phyloP scores from a whole-genome alignment of 352 stramenopile genomes.

The Thraustotheca clavata region DNA sequence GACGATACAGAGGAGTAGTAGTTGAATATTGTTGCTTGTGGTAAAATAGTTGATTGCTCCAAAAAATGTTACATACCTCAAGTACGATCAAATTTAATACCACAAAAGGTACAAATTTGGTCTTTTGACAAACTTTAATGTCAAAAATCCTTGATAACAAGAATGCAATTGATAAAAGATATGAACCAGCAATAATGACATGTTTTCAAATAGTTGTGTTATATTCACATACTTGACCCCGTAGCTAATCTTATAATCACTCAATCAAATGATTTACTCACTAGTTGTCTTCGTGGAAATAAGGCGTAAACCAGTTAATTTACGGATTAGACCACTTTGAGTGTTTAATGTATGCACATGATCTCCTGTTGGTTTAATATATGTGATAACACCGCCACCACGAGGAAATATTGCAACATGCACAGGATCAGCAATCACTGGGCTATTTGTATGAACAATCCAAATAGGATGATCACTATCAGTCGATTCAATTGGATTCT shows the following conservation, averaged over 20 bases:
- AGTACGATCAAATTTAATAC: no score
- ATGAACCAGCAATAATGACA: neutral
- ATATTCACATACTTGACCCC: no score
- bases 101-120: no score
- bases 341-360: constrained; percentile 66
- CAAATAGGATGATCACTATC: neutral
- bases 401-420: constrained; percentile 49
- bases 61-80: no score
- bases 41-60: no score
- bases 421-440: constrained; percentile 28
- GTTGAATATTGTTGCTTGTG: no score
- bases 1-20: no score
- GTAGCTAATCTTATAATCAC: no score
- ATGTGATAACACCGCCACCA: constrained; percentile 54
- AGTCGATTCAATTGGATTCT: neutral
- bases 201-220: neutral
- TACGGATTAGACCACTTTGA: constrained; percentile 41
- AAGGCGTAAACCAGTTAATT: constrained; percentile 34
- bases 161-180: neutral
- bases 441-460: neutral
- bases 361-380: constrained; percentile 38
- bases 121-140: no score
- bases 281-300: constrained; percentile 2
- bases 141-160: neutral
- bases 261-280: no score